phyloP scores from a whole-genome alignment of 352 stramenopile genomes.

The Pythium dissotocum region DNA sequence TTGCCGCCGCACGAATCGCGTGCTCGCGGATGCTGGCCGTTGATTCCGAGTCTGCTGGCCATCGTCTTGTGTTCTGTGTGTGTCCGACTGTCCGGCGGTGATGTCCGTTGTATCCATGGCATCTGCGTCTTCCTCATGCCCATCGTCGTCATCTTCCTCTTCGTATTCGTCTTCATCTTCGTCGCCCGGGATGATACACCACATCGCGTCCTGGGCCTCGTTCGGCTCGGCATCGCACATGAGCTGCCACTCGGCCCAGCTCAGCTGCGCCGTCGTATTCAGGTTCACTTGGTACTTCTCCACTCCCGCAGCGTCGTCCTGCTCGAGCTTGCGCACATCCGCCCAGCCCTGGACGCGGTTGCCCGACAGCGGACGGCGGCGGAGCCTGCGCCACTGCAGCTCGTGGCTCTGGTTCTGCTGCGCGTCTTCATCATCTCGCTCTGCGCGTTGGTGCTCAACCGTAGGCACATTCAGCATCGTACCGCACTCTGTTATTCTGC shows the following conservation, averaged over 20 bases:
- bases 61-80: background rate
- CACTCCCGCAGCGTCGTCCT: background rate
- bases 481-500: background rate
- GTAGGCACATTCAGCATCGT: slow-evolving; percentile 7
- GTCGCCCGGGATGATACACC: slow-evolving; percentile 12
- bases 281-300: slow-evolving; percentile 28
- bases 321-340: slow-evolving; percentile 26
- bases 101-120: background rate
- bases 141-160: background rate
- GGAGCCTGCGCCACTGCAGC: background rate
- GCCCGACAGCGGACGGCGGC: slow-evolving; percentile 11
- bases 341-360: slow-evolving; percentile 18
- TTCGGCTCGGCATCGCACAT: slow-evolving; percentile 22
- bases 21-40: background rate
- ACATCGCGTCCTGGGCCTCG: slow-evolving; percentile 4
- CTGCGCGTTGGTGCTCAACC: background rate
- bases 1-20: background rate
- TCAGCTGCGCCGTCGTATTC: slow-evolving; percentile 22
- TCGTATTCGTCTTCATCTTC: background rate
- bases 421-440: background rate
- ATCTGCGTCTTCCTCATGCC: background rate
- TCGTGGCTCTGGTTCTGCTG: background rate
- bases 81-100: background rate
- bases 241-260: slow-evolving; percentile 25
- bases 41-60: background rate